Conservation (phyloP, 108 stramenopile genomes). For the Nannochloropsis oceanica region DNA sequence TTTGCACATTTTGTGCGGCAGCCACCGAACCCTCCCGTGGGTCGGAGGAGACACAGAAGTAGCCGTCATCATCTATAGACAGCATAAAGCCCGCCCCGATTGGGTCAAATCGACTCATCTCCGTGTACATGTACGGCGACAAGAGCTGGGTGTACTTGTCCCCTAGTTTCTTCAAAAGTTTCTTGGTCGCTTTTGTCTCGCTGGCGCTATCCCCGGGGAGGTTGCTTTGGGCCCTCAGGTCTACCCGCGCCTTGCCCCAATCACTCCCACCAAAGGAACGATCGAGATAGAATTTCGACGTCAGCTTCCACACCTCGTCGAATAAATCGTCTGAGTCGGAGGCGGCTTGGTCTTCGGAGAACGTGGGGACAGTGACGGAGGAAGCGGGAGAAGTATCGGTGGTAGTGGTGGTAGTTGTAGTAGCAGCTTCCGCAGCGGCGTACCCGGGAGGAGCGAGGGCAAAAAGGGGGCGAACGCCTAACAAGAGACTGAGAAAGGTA, state of each 20-base stretch:
- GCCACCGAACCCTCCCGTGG: not conserved
- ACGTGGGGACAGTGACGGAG: not conserved
- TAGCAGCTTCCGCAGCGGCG: not conserved
- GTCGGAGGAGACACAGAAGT: not conserved
- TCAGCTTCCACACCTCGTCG: slow-evolving; percentile 1
- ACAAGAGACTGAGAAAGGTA: not conserved
- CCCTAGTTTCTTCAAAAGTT: slow-evolving; percentile 11
- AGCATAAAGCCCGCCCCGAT: slow-evolving; percentile 32
- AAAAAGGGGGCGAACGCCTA: not conserved
- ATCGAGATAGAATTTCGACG: slow-evolving; percentile 19
- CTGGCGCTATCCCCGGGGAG: slow-evolving; percentile 4
- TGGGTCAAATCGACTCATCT: slow-evolving; percentile 22
- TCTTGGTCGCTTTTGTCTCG: slow-evolving; percentile 8
- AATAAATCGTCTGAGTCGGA: not conserved
- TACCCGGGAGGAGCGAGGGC: not conserved
- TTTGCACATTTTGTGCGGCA: slow-evolving; percentile 43
- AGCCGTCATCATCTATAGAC: not conserved
- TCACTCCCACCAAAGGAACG: slow-evolving; percentile 17
- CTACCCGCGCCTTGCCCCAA: slow-evolving; percentile 9
- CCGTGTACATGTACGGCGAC: slow-evolving; percentile 8
- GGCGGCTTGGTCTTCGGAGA: not conserved
- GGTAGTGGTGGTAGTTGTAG: not conserved
- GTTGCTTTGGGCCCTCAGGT: not conserved
- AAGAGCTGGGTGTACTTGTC: slow-evolving; percentile 32
- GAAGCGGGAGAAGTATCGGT: not conserved